Base-by-base conservation (phyloP, 106 monocot species). In the Dactylorhiza incarnata region DNA sequence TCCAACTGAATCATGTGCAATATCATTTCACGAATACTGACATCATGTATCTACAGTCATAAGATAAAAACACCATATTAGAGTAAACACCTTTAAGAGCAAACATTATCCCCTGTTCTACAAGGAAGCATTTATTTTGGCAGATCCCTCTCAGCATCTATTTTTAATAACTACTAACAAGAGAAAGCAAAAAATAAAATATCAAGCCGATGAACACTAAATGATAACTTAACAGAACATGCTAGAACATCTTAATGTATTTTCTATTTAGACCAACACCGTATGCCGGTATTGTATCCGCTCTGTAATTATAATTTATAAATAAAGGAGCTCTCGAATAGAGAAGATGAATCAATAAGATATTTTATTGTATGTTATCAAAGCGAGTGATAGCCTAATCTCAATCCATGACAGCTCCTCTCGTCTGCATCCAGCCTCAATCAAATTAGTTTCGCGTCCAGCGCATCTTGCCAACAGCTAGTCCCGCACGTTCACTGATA, bases 1-100 rank as follows among this genome's bases (percentile, higher is more conserved):
- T 97, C 94, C 83, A 97, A 84, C 75, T 97, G 97, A 78, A 97
- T 97, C 97, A 97, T 97, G 75, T 97, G 97, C 80, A 94, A 89
- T 84, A 97, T 94, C 94, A 97, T 94, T 72, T 86, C 88, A 59
- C 81, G 87, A 63, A 94, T 87, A 68, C 91, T 89, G 67, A 61
- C 58, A 88, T 97, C 97, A 84, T 89, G 93, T 79, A 97, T 91
- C 97, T 97, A 85, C 74, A 87, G 15, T 69, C 22, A 77, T 19
- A 70, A 77, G 52, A 16, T 5, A 3, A 49, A 20, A 51, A 45
- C 51, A 29, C 43, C 54, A 44, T 76, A 49, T 49, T 48, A 72
- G n/a, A 48, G 49, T 72, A 72, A 72, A 49, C 22, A 72, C 22
- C 9, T 44, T 49, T 22, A 72, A 68, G 9, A 72, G 23, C 14